phyloP scores from a whole-genome alignment of 768 basidiomycete genomes.

The Phaeotremella skinneri region DNA sequence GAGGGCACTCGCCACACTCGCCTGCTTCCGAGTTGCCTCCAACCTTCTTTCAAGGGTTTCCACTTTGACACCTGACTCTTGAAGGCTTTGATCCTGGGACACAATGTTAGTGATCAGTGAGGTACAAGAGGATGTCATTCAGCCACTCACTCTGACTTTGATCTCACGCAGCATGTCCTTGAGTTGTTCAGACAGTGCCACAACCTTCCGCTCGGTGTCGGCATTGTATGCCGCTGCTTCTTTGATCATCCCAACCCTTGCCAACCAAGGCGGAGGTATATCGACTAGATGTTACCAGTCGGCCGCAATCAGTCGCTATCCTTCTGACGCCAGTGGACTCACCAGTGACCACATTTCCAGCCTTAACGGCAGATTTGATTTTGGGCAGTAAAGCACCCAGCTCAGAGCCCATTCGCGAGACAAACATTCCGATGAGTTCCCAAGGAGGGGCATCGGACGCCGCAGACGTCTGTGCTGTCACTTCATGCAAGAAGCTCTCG shows the following conservation, averaged over 20 bases:
- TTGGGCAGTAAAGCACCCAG: slow-evolving; percentile 66
- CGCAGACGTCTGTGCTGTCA: slow-evolving; percentile 65
- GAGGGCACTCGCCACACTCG: slow-evolving; percentile 13
- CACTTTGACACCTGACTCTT: slow-evolving; percentile 87
- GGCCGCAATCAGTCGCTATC: not conserved
- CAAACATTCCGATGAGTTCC: slow-evolving; percentile 71
- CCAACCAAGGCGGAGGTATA: slow-evolving; percentile 79
- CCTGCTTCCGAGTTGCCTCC: slow-evolving; percentile 84
- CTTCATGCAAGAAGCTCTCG: slow-evolving; percentile 69
- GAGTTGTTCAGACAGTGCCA: slow-evolving; percentile 82
- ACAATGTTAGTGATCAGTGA: not conserved
- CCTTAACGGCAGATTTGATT: slow-evolving; percentile 60
- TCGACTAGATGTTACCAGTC: slow-evolving; percentile 45
- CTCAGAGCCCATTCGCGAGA: slow-evolving; percentile 69
- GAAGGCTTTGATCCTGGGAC: slow-evolving; percentile 78
- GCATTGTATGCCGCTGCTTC: slow-evolving; percentile 77
- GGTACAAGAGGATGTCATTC: not conserved
- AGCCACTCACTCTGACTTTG: slow-evolving; percentile 57
- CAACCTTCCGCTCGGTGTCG: slow-evolving; percentile 85
- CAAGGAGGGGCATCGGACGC: slow-evolving; percentile 65
- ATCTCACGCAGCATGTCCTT: slow-evolving; percentile 79
- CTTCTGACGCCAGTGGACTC: slow-evolving; percentile 38
- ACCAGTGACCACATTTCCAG: slow-evolving; percentile 78
- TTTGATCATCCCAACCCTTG: slow-evolving; percentile 77
- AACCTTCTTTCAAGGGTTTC: slow-evolving; percentile 91